Evolutionary conservation across 2,329 filamentous ascomycete species (phyloP).

Genomic region (Cladobotryum protrusum): DNA sequence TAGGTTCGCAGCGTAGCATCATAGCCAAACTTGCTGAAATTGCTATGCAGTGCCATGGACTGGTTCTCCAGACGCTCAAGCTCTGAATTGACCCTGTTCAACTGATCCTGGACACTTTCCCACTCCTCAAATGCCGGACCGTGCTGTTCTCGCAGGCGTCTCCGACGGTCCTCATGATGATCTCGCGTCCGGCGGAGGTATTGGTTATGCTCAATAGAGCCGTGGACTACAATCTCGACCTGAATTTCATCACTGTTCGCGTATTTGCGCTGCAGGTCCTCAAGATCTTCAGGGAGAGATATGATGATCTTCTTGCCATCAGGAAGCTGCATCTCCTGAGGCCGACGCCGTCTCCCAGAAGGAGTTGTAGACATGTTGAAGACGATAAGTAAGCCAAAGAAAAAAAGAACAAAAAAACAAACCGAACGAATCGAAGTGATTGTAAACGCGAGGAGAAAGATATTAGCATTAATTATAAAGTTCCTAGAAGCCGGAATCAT

Average conservation of each 20-base stretch:
- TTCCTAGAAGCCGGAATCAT: too few species aligned
- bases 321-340: conserved; percentile 49
- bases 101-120: conserved; percentile 46
- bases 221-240: conserved; percentile 54
- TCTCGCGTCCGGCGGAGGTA: conserved; percentile 45
- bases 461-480: too few species aligned
- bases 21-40: conserved; percentile 59
- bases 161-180: conserved; percentile 45
- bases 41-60: conserved; percentile 50
- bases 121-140: conserved; percentile 49
- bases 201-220: conserved; percentile 40
- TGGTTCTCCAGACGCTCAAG: conserved; percentile 49
- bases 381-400: neutral
- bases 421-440: neutral
- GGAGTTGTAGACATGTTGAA: conserved; percentile 18
- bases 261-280: conserved; percentile 40
- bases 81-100: conserved; percentile 47
- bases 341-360: conserved; percentile 27
- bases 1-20: conserved; percentile 49
- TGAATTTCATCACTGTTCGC: conserved; percentile 25
- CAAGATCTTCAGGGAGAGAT: conserved; percentile 49
- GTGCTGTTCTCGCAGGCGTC: conserved; percentile 41
- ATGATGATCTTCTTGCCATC: conserved; percentile 52
- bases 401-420: too few species aligned
- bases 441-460: too few species aligned